Percentiles rank a stretch among this genome's conserved stretches.
phyloP scores from a whole-genome alignment of 208 protist species.

The Phytomonas francai region DNA sequence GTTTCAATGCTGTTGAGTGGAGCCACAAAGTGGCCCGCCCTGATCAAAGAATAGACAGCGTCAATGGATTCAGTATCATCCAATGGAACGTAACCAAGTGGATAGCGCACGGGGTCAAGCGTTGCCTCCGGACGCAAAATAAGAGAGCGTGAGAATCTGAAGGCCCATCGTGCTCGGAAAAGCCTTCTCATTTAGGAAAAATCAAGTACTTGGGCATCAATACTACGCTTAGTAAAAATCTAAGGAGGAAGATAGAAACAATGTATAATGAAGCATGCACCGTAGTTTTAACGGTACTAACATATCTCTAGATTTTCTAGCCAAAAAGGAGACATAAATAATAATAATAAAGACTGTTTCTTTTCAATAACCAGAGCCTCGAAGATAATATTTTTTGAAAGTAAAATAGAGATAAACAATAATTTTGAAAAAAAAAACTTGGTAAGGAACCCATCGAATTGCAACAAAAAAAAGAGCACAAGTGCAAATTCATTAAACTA shows the following conservation, averaged over 20 bases:
- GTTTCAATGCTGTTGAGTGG: conserved; percentile 65
- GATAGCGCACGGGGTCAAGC: conserved; percentile 32
- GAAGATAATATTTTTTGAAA: too few species aligned
- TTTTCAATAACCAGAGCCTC: too few species aligned
- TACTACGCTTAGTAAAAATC: not conserved
- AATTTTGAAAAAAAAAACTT: too few species aligned
- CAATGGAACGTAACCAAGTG: conserved; percentile 72
- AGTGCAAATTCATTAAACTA: too few species aligned
- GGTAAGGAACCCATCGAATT: too few species aligned
- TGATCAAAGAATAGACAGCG: conserved; percentile 63
- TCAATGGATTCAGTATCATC: conserved; percentile 75
- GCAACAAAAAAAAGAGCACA: too few species aligned
- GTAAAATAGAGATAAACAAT: too few species aligned
- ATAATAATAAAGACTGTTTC: too few species aligned
- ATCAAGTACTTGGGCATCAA: not conserved
- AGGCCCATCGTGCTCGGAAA: not conserved
- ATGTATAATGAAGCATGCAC: too few species aligned
- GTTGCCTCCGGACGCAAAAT: conserved; percentile 30
- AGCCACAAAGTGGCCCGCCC: conserved; percentile 69
- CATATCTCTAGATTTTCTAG: too few species aligned
- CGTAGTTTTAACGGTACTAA: too few species aligned
- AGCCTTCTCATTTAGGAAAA: conserved; percentile 2
- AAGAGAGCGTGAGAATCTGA: conserved; percentile 7
- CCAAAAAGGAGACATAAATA: too few species aligned
- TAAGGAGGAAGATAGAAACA: not conserved